These are phyloP conservation scores for Westerdykella sp. DNA, from an alignment of 2,329 filamentous ascomycete species.

Conservation along the genomic window DNA sequence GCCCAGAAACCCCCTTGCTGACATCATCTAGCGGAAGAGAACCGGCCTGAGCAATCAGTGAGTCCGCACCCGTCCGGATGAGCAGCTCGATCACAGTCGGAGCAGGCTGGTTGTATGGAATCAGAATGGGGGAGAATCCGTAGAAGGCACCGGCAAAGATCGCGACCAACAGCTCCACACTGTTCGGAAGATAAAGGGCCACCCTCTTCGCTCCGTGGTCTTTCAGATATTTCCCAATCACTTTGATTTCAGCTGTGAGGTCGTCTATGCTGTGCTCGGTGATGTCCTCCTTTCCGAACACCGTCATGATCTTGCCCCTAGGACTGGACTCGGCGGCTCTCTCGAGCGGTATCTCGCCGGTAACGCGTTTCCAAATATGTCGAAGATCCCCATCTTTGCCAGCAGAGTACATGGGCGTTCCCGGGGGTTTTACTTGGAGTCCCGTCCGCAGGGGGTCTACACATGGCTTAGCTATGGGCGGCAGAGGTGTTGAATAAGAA, in stretches of 20 bases:
- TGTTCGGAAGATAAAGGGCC: conserved; percentile 89
- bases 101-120: conserved; percentile 74
- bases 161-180: conserved; percentile 73
- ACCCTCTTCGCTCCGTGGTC: conserved; percentile 65
- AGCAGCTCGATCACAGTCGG: conserved; percentile 66
- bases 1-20: conserved; percentile 59
- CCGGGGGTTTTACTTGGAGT: conserved; percentile 69
- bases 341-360: conserved; percentile 57
- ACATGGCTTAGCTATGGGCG: conserved; percentile 13
- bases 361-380: conserved; percentile 78
- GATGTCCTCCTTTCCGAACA: conserved; percentile 68
- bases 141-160: conserved; percentile 88
- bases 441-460: conserved; percentile 35
- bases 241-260: conserved; percentile 77
- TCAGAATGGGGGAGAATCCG: conserved; percentile 72
- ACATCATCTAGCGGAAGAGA: conserved; percentile 75
- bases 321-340: conserved; percentile 59
- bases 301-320: conserved; percentile 68
- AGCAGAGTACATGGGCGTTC: conserved; percentile 72
- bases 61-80: conserved; percentile 66
- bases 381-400: conserved; percentile 85
- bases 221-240: conserved; percentile 71
- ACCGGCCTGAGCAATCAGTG: conserved; percentile 77
- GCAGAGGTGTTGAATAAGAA: not conserved
- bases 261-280: conserved; percentile 65